These are phyloP conservation scores for carrot (Daucus carota) DNA, from an alignment of 129 eudicot species.

Conservation along the genomic window DH1_v3.0 NC_030381.2:54191001-54191500, in stretches of 20 bases:
- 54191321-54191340: too few species aligned
- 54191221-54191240: neutral
- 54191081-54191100: neutral
- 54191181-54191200: neutral
- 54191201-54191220: constrained; percentile 1
- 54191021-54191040: neutral
- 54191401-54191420: too few species aligned
- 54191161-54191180: neutral
- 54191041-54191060: neutral
- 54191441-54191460: neutral
- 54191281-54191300: too few species aligned
- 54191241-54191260: too few species aligned
- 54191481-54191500: constrained; percentile 52
- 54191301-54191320: too few species aligned
- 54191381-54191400: too few species aligned
- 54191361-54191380: too few species aligned
- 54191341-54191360: too few species aligned
- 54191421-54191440: too few species aligned
- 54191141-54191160: neutral
- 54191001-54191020: constrained; percentile 2
- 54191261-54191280: too few species aligned
- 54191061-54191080: neutral
- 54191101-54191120: neutral
- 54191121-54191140: constrained; percentile 1
- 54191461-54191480: constrained; percentile 10